phyloP scores from a whole-genome alignment of 768 basidiomycete genomes.

The Filobasidium floriforme region DNA sequence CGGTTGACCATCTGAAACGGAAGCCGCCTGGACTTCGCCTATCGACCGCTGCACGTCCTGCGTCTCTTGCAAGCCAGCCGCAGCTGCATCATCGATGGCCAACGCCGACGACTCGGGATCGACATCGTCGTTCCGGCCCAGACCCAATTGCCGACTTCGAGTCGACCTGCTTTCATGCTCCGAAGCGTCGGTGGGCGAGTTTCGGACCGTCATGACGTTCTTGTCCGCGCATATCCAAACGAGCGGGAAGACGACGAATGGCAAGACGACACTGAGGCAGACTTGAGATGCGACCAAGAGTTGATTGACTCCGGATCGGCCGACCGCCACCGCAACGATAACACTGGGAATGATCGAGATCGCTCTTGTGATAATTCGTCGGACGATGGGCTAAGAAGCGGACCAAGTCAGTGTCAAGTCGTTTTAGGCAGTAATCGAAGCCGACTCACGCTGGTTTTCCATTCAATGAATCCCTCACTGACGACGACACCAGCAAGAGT shows the following conservation, averaged over 20 bases:
- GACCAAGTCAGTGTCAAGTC: neutral
- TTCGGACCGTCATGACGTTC: slow-evolving; percentile 57
- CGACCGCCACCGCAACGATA: slow-evolving; percentile 65
- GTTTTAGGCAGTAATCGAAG: neutral
- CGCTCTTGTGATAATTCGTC: slow-evolving; percentile 73
- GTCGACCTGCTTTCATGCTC: neutral
- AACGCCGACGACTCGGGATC: neutral
- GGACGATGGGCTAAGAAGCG: slow-evolving; percentile 47
- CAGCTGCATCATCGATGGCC: neutral
- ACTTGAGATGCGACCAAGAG: slow-evolving; percentile 85
- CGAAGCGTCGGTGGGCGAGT: neutral
- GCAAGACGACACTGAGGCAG: slow-evolving; percentile 69
- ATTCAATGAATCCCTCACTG: slow-evolving; percentile 79
- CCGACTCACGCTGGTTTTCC: slow-evolving; percentile 58
- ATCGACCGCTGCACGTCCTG: neutral
- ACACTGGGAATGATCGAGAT: slow-evolving; percentile 77
- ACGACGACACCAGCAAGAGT: slow-evolving; percentile 86
- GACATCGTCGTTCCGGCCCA: neutral
- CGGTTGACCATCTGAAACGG: neutral
- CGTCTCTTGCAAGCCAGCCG: neutral
- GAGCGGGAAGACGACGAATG: slow-evolving; percentile 75
- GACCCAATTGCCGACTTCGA: neutral
- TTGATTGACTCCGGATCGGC: slow-evolving; percentile 60
- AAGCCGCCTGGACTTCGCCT: neutral
- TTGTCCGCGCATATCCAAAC: slow-evolving; percentile 64